phyloP scores from a whole-genome alignment of 2,329 filamentous ascomycete species.

The Gnomoniopsis smithogilvyi region DNA sequence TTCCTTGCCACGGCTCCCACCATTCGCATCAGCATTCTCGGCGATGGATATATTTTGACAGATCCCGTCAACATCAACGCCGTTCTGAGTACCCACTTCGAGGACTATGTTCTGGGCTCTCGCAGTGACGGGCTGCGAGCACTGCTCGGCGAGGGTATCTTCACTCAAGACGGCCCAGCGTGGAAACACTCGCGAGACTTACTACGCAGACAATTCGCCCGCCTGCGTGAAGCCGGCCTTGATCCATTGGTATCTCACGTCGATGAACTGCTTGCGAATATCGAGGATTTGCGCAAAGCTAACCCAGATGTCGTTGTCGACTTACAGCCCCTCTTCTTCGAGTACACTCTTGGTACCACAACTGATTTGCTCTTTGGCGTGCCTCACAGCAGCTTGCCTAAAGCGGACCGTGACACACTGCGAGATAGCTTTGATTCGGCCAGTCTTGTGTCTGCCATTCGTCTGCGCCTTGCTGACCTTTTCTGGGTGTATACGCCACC shows the following conservation, averaged over 20 bases:
- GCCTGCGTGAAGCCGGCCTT: constrained; percentile 14
- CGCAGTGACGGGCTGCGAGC: constrained; percentile 23
- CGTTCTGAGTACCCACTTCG: constrained; percentile 26
- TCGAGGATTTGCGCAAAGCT: background rate
- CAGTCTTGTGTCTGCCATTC: constrained; percentile 10
- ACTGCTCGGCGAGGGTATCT: constrained; percentile 33
- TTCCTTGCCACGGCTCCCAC: constrained; percentile 18
- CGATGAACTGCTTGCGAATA: background rate
- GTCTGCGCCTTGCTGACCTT: constrained; percentile 19
- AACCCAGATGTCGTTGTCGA: constrained; percentile 16
- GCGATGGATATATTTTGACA: constrained; percentile 18
- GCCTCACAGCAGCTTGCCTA: constrained; percentile 19
- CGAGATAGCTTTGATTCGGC: constrained; percentile 23
- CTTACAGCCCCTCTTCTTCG: constrained; percentile 22
- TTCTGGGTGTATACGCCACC: constrained; percentile 16
- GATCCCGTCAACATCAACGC: constrained; percentile 29
- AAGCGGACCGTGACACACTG: constrained; percentile 15
- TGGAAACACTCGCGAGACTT: constrained; percentile 31
- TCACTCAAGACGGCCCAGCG: constrained; percentile 29
- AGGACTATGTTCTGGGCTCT: constrained; percentile 25
- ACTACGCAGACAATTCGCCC: constrained; percentile 24
- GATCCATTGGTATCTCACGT: constrained; percentile 4
- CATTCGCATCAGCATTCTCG: constrained; percentile 15
- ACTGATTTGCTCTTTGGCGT: constrained; percentile 24
- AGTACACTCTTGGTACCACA: constrained; percentile 23